Conservation (phyloP, 345 rosid species). For the Citrus reticulata region DNA sequence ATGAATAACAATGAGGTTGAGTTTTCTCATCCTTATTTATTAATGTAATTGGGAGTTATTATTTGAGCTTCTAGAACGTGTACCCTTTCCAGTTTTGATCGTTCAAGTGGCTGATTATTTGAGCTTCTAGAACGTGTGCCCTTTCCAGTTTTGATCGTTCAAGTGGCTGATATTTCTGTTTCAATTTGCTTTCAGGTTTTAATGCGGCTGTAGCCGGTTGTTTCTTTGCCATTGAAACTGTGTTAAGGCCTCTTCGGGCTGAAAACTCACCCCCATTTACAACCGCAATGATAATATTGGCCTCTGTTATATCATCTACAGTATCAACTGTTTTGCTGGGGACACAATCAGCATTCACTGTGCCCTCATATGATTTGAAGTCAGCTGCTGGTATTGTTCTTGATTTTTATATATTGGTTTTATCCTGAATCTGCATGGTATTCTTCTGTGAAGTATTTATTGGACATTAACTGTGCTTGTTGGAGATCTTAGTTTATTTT, state of each 20-base stretch:
- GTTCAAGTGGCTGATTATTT: neutral
- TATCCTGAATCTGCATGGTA: neutral
- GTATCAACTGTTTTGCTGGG: constrained; percentile 88
- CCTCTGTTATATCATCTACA: constrained; percentile 94
- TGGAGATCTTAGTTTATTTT: neutral
- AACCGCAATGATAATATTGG: constrained; percentile 95
- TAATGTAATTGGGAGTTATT: neutral
- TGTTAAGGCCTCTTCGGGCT: constrained; percentile 83
- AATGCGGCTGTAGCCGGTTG: constrained; percentile 99
- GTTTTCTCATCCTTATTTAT: neutral
- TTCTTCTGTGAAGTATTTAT: neutral
- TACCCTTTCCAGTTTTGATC: neutral
- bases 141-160: neutral
- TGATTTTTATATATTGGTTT: neutral
- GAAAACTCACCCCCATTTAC: constrained; percentile 99
- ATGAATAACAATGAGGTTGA: neutral
- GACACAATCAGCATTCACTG: constrained; percentile 87
- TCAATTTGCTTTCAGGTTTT: constrained; percentile 53
- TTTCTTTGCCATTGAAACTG: constrained; percentile 96
- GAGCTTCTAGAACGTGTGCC: neutral
- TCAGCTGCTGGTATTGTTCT: constrained; percentile 84
- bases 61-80: neutral
- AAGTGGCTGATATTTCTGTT: neutral
- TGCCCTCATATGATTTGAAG: constrained; percentile 90
- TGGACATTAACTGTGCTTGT: neutral